Percentiles rank a stretch among this genome's conserved stretches.
phyloP scores from a whole-genome alignment of 1,284 basidiomycete species.

The Rhodotorula sp. region DNA sequence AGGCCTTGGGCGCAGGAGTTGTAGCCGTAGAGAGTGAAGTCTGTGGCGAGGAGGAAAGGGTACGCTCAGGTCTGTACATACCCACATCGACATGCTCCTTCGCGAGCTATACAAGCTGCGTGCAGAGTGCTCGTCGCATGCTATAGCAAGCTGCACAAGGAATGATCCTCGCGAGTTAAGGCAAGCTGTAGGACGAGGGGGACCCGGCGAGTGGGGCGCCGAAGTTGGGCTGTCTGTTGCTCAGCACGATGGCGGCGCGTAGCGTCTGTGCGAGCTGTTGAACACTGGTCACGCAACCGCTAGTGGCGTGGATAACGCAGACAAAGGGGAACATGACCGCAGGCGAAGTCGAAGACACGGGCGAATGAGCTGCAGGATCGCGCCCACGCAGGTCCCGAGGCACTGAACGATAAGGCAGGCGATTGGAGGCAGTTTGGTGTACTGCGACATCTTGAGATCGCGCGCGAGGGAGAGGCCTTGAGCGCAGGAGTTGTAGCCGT shows the following conservation, averaged over 20 bases:
- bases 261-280: conserved; percentile 64
- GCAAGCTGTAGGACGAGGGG: too few relatives aligned
- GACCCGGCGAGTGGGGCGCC: background rate
- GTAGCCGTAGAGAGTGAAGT: conserved; percentile 41
- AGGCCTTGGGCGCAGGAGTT: conserved; percentile 54
- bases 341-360: conserved; percentile 47
- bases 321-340: conserved; percentile 52
- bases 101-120: background rate
- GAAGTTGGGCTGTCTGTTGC: conserved; percentile 62
- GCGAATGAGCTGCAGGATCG: conserved; percentile 47
- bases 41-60: conserved; percentile 39
- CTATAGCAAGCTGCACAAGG: too few relatives aligned
- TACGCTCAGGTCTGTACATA: background rate
- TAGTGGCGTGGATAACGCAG: conserved; percentile 59
- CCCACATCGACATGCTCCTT: background rate
- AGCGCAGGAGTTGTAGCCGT: conserved; percentile 50
- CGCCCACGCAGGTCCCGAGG: conserved; percentile 63
- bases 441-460: conserved; percentile 73
- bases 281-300: conserved; percentile 49
- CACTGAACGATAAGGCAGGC: conserved; percentile 67
- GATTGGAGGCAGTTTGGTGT: conserved; percentile 72
- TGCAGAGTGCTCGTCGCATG: too few relatives aligned
- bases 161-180: too few relatives aligned
- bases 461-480: conserved; percentile 57
- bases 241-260: conserved; percentile 62